Evolutionary conservation across 768 basidiomycete species (phyloP), one percentile per base, ranked within the genome.

Genomic region (Mycena filopes): DNA sequence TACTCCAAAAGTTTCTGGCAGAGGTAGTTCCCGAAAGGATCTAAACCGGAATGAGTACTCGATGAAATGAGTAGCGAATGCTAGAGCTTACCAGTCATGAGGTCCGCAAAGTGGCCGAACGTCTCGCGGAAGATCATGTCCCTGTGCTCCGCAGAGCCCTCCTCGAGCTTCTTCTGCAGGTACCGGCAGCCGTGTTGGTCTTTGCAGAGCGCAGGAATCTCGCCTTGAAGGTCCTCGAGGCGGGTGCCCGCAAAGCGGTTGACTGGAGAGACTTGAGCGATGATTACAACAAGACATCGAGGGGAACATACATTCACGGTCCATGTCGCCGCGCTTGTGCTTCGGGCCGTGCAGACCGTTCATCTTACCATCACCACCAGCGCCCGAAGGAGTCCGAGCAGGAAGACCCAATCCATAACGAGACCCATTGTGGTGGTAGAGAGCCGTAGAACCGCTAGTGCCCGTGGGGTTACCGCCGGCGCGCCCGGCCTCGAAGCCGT

Each of bases 81-180:
- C 4, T 10, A 50, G 50, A 43, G 75, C 85, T 31, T 65, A 93
- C 93, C 94, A 33, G 95, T 99, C 98, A 99, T 99, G 66, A 99
- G 85, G 71, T 99, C 98, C 50, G 97, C 93, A 73, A 99, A 98
- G 74, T 99, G 96, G 48, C 92, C 90, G 73, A 97, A 99, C 1
- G 97, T 98, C 82, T 99, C 98, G 64, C 93, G 88, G 86, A 98
- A 99, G 76, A 99, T 99, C 93, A 99, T 96, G 74, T 99, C 98
- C 56, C 98, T 89, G 78, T 99, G 96, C 76, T 97, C 96, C 6
- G 97, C 86, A 63, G 92, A 88, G 59, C 94, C 94, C 74, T 99
- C 98, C 76, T 99, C 98, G 26, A 99, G 85, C 80, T 99, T 98
- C 88, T 99, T 99, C 80, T 99, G 98, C 61, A 99, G 81, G 75